Conservation (phyloP, 257 asterid genomes). For the Nicotiana tomentosiformis region DNA sequence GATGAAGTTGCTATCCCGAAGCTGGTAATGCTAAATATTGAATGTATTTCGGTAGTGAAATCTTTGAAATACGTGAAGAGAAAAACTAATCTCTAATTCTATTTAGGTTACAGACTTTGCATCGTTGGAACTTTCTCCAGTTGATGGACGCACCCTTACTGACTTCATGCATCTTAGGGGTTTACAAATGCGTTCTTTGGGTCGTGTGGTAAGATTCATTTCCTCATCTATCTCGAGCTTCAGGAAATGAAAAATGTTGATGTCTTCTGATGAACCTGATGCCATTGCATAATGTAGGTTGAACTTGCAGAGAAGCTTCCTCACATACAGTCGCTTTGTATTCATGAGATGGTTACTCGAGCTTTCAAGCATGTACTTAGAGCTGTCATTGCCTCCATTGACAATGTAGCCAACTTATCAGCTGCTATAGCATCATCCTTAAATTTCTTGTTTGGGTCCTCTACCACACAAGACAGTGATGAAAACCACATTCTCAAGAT, state of each 20-base stretch:
- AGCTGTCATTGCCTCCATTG: constrained; percentile 88
- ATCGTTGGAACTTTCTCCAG: constrained; percentile 98
- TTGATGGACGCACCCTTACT: constrained; percentile 93
- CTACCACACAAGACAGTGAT: constrained; percentile 31
- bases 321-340: constrained; percentile 92
- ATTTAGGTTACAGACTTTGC: constrained; percentile 95
- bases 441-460: constrained; percentile 82
- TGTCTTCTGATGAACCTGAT: constrained; percentile 12
- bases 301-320: constrained; percentile 97
- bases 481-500: constrained; percentile 43
- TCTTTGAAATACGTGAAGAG: constrained; percentile 4
- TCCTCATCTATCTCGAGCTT: background rate
- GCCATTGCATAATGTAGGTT: constrained; percentile 56
- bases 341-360: constrained; percentile 98
- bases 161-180: constrained; percentile 99
- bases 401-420: constrained; percentile 49
- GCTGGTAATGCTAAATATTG: constrained; percentile 50
- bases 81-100: constrained; percentile 17
- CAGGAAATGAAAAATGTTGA: background rate
- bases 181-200: constrained; percentile 81
- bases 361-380: constrained; percentile 86
- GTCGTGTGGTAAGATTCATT: constrained; percentile 72
- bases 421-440: constrained; percentile 67
- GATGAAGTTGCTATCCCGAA: constrained; percentile 92
- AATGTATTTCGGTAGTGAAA: constrained; percentile 1